Percentiles rank a stretch among this genome's conserved stretches.
phyloP scores from a whole-genome alignment of 2,329 filamentous ascomycete species.

The Cyclaneusma minus region DNA sequence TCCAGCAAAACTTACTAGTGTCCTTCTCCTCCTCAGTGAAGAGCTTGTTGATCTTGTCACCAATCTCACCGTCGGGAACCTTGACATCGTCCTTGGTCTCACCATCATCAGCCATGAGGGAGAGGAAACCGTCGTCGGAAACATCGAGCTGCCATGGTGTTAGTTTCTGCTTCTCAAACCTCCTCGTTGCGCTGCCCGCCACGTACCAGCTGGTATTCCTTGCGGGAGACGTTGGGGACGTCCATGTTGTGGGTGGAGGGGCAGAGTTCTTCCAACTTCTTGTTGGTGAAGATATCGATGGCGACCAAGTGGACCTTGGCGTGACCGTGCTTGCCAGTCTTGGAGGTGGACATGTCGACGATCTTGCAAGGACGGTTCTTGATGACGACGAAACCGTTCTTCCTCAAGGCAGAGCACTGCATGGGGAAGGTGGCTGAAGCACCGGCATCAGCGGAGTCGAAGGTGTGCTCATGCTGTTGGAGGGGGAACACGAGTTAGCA shows the following conservation, averaged over 20 bases:
- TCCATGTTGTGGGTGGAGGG: slow-evolving; percentile 98
- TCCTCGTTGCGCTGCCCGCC: background rate
- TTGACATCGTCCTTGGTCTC: slow-evolving; percentile 90
- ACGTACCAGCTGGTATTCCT: slow-evolving; percentile 90
- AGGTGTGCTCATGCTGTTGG: slow-evolving; percentile 36
- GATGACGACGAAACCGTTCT: slow-evolving; percentile 98
- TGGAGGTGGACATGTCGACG: slow-evolving; percentile 99
- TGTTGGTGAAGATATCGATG: slow-evolving; percentile 97
- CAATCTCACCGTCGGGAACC: slow-evolving; percentile 77
- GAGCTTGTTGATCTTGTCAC: slow-evolving; percentile 70
- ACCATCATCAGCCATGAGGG: slow-evolving; percentile 79
- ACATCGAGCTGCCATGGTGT: slow-evolving; percentile 58
- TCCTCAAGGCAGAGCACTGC: slow-evolving; percentile 99
- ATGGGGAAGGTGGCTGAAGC: slow-evolving; percentile 89
- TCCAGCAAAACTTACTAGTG: slow-evolving; percentile 52
- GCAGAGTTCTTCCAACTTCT: slow-evolving; percentile 98
- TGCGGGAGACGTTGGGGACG: slow-evolving; percentile 81
- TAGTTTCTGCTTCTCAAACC: background rate
- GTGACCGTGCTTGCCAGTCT: slow-evolving; percentile 99
- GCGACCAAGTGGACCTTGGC: slow-evolving; percentile 98
- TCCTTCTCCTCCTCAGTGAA: slow-evolving; percentile 81
- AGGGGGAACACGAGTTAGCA: slow-evolving; percentile 4
- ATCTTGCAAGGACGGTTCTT: slow-evolving; percentile 99
- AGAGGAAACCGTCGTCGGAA: slow-evolving; percentile 86
- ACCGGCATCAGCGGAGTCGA: slow-evolving; percentile 92